A percentile compares a stretch with the other conserved stretches of the same genome.
Conservation (phyloP, 805 yeast genomes). For the Wickerhamomyces rabaulensis region DNA sequence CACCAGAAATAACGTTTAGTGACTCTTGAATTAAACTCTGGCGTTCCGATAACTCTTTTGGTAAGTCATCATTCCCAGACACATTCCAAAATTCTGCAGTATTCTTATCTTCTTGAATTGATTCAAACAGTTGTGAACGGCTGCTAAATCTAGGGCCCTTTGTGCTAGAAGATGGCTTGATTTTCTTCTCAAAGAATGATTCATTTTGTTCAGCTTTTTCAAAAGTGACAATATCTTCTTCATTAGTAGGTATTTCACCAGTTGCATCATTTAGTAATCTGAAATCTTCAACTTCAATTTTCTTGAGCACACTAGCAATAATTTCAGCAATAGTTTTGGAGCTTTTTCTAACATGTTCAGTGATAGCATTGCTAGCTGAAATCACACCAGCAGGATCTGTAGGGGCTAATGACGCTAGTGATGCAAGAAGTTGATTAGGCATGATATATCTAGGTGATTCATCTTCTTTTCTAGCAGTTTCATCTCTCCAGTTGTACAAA, state of each 20-base stretch:
- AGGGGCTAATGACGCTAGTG: conserved; percentile 56
- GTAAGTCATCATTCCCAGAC: not conserved
- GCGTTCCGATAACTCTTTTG: conserved; percentile 9
- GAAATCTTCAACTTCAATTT: conserved; percentile 30
- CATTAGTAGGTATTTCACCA: not conserved
- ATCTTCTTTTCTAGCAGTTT: conserved; percentile 65
- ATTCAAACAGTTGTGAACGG: conserved; percentile 2
- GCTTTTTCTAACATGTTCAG: conserved; percentile 53
- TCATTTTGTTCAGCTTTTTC: conserved; percentile 12
- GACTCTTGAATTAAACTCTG: conserved; percentile 3
- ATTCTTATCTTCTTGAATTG: conserved; percentile 3
- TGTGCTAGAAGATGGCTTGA: not conserved
- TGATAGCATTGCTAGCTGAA: conserved; percentile 37
- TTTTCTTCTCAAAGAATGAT: not conserved
- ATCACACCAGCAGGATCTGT: conserved; percentile 51
- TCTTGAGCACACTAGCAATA: conserved; percentile 32
- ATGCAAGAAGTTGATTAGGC: conserved; percentile 72
- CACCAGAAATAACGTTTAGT: not conserved
- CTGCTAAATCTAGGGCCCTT: not conserved
- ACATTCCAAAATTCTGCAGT: not conserved
- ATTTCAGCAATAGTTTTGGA: conserved; percentile 55
- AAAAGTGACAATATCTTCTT: conserved; percentile 4
- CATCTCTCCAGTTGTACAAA: conserved; percentile 81
- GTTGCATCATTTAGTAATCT: conserved; percentile 28
- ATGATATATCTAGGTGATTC: conserved; percentile 81